phyloP scores from a whole-genome alignment of 2,329 filamentous ascomycete species.

The Cytospora piceicola region DNA sequence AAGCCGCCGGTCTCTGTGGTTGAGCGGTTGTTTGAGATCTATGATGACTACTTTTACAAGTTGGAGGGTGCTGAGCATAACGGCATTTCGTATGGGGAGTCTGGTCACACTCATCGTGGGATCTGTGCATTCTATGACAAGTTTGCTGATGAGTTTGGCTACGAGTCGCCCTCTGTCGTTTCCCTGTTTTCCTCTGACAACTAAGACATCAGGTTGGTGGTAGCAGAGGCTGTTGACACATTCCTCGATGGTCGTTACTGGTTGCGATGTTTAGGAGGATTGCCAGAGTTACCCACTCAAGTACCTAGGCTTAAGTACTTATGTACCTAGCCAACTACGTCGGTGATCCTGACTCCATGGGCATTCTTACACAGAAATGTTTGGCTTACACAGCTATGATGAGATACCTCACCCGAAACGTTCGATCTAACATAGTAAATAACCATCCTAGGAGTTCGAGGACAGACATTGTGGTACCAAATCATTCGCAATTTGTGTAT shows the following conservation, averaged over 20 bases:
- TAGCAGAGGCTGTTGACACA: neutral
- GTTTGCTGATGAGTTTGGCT: constrained; percentile 17
- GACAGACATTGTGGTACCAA: too few relatives aligned
- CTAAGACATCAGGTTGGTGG: neutral
- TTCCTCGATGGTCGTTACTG: neutral
- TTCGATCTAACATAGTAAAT: too few relatives aligned
- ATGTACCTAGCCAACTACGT: too few relatives aligned
- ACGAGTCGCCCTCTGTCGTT: constrained; percentile 5
- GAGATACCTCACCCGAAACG: too few relatives aligned
- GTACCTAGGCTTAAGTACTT: too few relatives aligned
- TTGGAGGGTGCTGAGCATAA: constrained; percentile 13
- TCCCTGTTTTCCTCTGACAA: constrained; percentile 1
- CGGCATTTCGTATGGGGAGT: constrained; percentile 8
- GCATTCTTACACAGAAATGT: too few relatives aligned
- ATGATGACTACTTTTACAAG: constrained; percentile 18
- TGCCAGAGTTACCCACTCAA: too few relatives aligned
- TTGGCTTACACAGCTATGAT: too few relatives aligned
- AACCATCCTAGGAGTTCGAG: too few relatives aligned
- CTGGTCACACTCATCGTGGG: constrained; percentile 14
- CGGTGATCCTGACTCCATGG: too few relatives aligned
- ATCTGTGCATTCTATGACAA: constrained; percentile 19
- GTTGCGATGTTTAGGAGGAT: too few relatives aligned
- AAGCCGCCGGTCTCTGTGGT: constrained; percentile 15
- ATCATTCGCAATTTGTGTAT: too few relatives aligned
- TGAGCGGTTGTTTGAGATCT: constrained; percentile 17